Percentiles rank a stretch among this genome's conserved stretches.
Evolutionary conservation across 2,329 filamentous ascomycete species (phyloP).

Genomic region (Didymella arachidicola): DNA sequence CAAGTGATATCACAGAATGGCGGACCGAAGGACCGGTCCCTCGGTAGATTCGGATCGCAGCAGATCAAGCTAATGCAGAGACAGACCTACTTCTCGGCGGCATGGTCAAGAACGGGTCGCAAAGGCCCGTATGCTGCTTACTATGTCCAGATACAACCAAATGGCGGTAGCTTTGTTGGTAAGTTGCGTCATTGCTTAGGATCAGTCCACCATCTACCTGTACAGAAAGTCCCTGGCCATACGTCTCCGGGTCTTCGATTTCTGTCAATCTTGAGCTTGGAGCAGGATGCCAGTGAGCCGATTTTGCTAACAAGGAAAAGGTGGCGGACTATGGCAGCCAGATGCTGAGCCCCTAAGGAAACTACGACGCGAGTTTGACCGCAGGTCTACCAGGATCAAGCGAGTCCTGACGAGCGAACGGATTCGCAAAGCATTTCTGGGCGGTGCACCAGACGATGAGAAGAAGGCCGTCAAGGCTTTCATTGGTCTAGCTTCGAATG

Average conservation of each 20-base stretch:
- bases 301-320: constrained; percentile 49
- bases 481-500: constrained; percentile 63
- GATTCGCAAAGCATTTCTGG: constrained; percentile 72
- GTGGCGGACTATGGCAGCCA: constrained; percentile 83
- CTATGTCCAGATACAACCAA: constrained; percentile 83
- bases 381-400: constrained; percentile 74
- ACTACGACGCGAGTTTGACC: constrained; percentile 78
- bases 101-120: constrained; percentile 85
- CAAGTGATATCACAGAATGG: constrained; percentile 47
- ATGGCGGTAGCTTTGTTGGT: constrained; percentile 72
- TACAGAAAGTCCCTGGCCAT: background rate
- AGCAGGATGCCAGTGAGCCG: background rate
- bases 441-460: constrained; percentile 61
- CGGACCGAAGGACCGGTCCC: background rate
- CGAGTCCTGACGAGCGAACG: constrained; percentile 66
- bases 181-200: constrained; percentile 46
- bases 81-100: constrained; percentile 81
- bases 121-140: constrained; percentile 75
- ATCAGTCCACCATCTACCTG: background rate
- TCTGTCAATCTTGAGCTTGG: background rate
- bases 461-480: constrained; percentile 74
- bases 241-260: background rate
- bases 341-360: constrained; percentile 70
- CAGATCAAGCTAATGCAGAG: constrained; percentile 30
- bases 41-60: background rate